Base-by-base conservation (phyloP, 2,329 filamentous ascomycete species). In the Atkinsonella hypoxylon region DNA sequence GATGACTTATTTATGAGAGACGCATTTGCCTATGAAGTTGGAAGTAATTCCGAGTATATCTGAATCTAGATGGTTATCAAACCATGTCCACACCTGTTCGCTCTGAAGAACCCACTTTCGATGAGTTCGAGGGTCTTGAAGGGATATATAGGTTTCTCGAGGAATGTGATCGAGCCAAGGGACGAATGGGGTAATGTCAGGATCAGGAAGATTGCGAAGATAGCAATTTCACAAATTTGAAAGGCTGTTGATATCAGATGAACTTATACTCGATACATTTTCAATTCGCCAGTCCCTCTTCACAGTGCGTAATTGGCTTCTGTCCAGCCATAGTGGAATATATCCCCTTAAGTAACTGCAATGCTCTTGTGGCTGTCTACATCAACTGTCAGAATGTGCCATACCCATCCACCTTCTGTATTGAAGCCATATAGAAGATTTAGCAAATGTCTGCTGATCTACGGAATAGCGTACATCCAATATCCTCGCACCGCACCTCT, bases 141-240 rank as follows among this genome's bases (percentile, higher is more conserved):
- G 78, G 77, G 4, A 74, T 81, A 36, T 78, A 81, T 59, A 69
- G 71, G 15, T 81, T 81, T 55, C 53, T 81, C 31, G 77, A 78
- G 57, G 78, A 79, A 57, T 81, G 77, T 56, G 76, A 80, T 53
- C 70, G 71, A 26, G 64, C 63, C 39, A 58, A 62, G 51, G 66
- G 65, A 18, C 62, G 62, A 45, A 54, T 69, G 40, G 60, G 62
- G 30, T 62, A 62, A 46, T 18, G n/a, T 43, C 12, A n/a, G 0
- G 6, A 43, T 20, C 13, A 20, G 41, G 18, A 13, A 13, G 17
- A 20, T 22, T 30, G 41, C 26, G 41, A 13, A 22, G 13, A n/a
- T 26, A 20, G 3, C 13, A 18, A 20, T 26, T 9, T 4, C 17
- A 15, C 26, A 20, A 36, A 9, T 39, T 11, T 9, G 31, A 15